Conservation (phyloP, 2,329 filamentous ascomycete species). For the Endoconidiophora polonica region DNA sequence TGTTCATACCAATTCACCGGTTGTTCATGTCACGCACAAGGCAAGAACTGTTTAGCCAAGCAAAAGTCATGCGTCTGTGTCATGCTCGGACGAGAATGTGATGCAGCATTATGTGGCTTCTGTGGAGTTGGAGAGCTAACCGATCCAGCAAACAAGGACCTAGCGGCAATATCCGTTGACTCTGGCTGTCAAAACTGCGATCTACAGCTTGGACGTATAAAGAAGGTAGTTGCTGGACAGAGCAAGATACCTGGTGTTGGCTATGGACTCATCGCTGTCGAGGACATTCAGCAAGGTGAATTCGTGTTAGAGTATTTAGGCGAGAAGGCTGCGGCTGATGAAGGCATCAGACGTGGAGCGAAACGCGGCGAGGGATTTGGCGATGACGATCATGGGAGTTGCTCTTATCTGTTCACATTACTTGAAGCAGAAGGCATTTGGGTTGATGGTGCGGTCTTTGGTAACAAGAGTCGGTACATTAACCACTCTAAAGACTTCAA, state of each 20-base stretch:
- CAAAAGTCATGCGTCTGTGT: constrained; percentile 54
- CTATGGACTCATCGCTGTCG: constrained; percentile 58
- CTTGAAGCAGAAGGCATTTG: constrained; percentile 44
- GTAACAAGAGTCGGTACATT: constrained; percentile 70
- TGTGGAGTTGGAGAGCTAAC: constrained; percentile 37
- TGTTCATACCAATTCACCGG: constrained; percentile 51
- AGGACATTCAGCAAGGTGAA: constrained; percentile 49
- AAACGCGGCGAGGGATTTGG: constrained; percentile 39
- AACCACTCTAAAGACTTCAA: constrained; percentile 52
- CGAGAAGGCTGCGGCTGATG: constrained; percentile 54
- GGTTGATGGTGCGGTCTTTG: constrained; percentile 61
- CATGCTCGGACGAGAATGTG: constrained; percentile 61
- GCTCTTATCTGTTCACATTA: constrained; percentile 48
- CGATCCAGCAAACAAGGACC: background rate
- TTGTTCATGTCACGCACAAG: constrained; percentile 44
- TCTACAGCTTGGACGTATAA: constrained; percentile 50
- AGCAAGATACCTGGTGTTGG: constrained; percentile 53
- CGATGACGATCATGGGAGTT: constrained; percentile 41
- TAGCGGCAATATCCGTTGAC: constrained; percentile 30
- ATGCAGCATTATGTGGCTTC: constrained; percentile 53
- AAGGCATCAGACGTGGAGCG: constrained; percentile 51
- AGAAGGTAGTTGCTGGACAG: constrained; percentile 50
- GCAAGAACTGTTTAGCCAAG: constrained; percentile 39
- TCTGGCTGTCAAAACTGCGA: constrained; percentile 55
- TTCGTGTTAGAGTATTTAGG: constrained; percentile 71